Conservation (phyloP, 805 yeast genomes). For the Candida multigemmis region DNA sequence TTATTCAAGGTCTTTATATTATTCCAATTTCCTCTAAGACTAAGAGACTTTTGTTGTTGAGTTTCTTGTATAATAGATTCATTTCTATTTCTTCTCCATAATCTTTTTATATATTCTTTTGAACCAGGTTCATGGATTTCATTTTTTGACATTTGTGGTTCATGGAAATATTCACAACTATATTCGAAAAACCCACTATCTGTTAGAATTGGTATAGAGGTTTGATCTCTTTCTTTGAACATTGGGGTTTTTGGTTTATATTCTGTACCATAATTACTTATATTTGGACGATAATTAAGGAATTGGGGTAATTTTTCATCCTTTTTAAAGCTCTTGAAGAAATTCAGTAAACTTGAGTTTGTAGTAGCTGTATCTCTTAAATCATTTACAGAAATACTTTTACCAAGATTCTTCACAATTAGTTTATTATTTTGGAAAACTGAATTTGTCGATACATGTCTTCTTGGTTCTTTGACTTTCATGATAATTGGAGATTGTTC, state of each 20-base stretch:
- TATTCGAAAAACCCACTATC: conserved; percentile 62
- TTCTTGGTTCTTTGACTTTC: no score
- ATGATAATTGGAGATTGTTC: conserved; percentile 27
- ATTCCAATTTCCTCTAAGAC: conserved; percentile 82
- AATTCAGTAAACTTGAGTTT: conserved; percentile 21
- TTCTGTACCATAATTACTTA: conserved; percentile 30
- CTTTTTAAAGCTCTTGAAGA: conserved; percentile 28
- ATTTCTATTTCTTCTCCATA: conserved; percentile 88
- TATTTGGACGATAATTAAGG: conserved; percentile 25
- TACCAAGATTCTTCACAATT: conserved; percentile 19
- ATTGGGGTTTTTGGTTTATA: conserved; percentile 53
- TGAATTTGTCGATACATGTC: conserved; percentile 13
- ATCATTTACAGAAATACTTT: conserved; percentile 18
- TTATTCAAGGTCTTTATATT: conserved; percentile 53
- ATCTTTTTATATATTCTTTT: conserved; percentile 65
- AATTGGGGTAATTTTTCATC: conserved; percentile 30
- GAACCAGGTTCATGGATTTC: conserved; percentile 93
- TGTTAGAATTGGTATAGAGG: conserved; percentile 18
- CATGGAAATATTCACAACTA: conserved; percentile 87
- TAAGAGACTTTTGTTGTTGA: conserved; percentile 78
- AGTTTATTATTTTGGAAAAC: conserved; percentile 13
- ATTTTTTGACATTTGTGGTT: conserved; percentile 82
- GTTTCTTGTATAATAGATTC: conserved; percentile 82
- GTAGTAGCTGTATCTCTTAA: conserved; percentile 8
- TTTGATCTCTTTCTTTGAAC: conserved; percentile 28